These are phyloP conservation scores for Pseudogymnoascus sp. DNA, from an alignment of 2,329 filamentous ascomycete genomes.

Conservation along the genomic window DNA sequence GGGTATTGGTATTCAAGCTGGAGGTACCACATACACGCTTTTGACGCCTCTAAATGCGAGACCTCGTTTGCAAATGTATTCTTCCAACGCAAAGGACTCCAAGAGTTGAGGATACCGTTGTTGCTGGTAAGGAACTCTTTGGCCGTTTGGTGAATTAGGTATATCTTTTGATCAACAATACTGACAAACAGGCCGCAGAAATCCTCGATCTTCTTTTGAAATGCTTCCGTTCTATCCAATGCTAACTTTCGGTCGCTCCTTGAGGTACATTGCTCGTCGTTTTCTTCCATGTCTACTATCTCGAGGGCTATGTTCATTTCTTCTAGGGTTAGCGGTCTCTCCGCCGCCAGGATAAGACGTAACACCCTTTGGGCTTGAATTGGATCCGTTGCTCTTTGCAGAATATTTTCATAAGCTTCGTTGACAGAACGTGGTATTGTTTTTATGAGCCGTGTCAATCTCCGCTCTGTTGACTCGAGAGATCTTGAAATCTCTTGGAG, in stretches of 20 bases:
- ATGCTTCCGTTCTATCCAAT: not conserved
- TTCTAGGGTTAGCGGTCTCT: constrained; percentile 11
- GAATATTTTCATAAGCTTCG: constrained; percentile 12
- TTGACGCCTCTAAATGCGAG: not conserved
- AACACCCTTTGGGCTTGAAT: constrained; percentile 8
- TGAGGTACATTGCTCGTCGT: not conserved
- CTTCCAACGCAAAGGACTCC: not conserved
- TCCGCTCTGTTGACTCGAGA: not conserved
- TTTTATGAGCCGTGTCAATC: not conserved
- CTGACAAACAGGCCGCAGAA: constrained; percentile 15
- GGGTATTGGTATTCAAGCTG: too few relatives aligned
- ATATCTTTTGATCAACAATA: constrained; percentile 21
- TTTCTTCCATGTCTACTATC: constrained; percentile 10
- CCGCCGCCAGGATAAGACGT: constrained; percentile 11
- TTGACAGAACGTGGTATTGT: constrained; percentile 9
- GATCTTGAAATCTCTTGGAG: constrained; percentile 5
- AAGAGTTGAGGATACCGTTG: not conserved
- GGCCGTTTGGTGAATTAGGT: constrained; percentile 31
- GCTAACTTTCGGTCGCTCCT: not conserved
- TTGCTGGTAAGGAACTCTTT: constrained; percentile 28
- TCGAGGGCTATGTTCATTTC: constrained; percentile 14
- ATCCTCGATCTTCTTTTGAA: not conserved
- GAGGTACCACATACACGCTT: not conserved
- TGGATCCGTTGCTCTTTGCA: constrained; percentile 7
- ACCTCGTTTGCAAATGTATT: not conserved